A percentile compares a stretch with the other conserved stretches of the same genome.
Conservation (phyloP, 2,329 filamentous ascomycete species). For the Fusarium sp. region DNA sequence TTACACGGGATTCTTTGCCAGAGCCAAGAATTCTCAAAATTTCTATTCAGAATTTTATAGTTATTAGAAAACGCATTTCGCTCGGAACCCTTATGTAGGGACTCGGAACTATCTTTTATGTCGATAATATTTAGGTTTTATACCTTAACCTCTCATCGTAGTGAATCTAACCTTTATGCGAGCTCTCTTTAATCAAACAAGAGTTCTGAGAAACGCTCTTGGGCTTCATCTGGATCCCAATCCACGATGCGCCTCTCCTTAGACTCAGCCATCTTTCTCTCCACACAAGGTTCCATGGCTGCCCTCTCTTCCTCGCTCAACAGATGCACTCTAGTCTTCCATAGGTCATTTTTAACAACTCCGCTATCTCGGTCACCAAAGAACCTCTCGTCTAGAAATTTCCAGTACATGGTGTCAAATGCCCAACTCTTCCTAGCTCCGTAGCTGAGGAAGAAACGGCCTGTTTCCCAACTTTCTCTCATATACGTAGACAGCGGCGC, state of each 20-base stretch:
- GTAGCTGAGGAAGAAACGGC: slow-evolving; percentile 54
- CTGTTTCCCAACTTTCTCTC: slow-evolving; percentile 51
- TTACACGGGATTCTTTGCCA: no score
- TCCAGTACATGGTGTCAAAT: slow-evolving; percentile 57
- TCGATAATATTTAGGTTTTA: no score
- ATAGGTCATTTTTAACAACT: slow-evolving; percentile 39
- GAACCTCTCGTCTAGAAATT: slow-evolving; percentile 53
- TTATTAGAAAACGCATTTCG: no score
- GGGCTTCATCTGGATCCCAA: slow-evolving; percentile 45
- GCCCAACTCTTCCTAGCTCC: slow-evolving; percentile 56
- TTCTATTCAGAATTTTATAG: no score
- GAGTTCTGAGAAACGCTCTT: slow-evolving; percentile 20
- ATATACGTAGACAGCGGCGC: slow-evolving; percentile 52
- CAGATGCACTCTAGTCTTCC: slow-evolving; percentile 49
- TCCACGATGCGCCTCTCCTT: slow-evolving; percentile 45
- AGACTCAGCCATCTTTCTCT: slow-evolving; percentile 51
- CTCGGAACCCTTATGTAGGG: no score
- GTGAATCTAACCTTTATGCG: no score
- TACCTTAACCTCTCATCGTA: no score
- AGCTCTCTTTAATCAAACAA: slow-evolving; percentile 30
- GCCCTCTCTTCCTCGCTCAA: slow-evolving; percentile 46
- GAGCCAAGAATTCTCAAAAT: no score
- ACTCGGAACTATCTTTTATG: no score
- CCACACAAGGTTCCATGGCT: slow-evolving; percentile 51
- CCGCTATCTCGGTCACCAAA: slow-evolving; percentile 43